These are phyloP conservation scores for Candida namnaoensis DNA, from an alignment of 805 yeast species.

Conservation along the genomic window DNA sequence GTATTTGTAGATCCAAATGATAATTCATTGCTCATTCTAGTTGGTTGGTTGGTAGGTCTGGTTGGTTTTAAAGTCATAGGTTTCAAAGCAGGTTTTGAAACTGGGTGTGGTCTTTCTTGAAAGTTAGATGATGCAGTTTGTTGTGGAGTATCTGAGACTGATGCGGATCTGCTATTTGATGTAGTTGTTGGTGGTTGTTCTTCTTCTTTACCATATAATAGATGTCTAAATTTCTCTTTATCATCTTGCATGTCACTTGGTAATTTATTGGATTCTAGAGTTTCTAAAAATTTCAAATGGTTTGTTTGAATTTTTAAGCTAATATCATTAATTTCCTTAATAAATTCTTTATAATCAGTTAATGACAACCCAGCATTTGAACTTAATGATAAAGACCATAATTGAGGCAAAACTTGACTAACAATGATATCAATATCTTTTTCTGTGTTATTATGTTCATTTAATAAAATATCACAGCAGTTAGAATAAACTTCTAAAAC, in stretches of 20 bases:
- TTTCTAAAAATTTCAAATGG: slow-evolving; percentile 26
- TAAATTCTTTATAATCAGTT: slow-evolving; percentile 30
- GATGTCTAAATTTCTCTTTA: slow-evolving; percentile 11
- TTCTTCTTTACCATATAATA: slow-evolving; percentile 12
- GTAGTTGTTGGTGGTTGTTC: slow-evolving; percentile 5
- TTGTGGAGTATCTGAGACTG: no score
- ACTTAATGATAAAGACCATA: slow-evolving; percentile 41
- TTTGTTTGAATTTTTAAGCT: slow-evolving; percentile 33
- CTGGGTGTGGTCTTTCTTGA: no score
- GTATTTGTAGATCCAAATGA: no score
- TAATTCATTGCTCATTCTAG: no score
- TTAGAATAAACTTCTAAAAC: slow-evolving; percentile 34
- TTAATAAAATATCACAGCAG: slow-evolving; percentile 29
- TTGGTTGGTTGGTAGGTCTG: no score
- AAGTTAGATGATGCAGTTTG: no score
- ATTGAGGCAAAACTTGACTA: slow-evolving; percentile 44
- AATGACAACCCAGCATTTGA: slow-evolving; percentile 25
- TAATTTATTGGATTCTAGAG: slow-evolving; percentile 11
- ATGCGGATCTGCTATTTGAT: no score
- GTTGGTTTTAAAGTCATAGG: no score
- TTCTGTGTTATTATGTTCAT: slow-evolving; percentile 22
- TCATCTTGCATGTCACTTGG: slow-evolving; percentile 13
- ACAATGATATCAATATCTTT: slow-evolving; percentile 21
- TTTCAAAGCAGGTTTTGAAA: no score
- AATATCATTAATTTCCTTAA: slow-evolving; percentile 29